Conservation (phyloP, 345 rosid species). For the Brassica carinata region DNA sequence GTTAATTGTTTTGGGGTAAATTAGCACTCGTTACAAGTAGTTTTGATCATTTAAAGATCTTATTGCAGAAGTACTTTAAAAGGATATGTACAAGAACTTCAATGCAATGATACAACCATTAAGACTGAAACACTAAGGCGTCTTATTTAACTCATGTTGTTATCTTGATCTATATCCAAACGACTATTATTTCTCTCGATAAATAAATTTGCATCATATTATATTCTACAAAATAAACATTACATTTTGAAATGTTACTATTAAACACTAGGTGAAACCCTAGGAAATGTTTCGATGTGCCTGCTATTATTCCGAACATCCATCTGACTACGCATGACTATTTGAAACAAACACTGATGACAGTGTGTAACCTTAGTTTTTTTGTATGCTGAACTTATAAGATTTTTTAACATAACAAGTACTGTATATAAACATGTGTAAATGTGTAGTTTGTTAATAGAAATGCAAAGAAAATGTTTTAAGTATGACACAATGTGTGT, state of each 20-base stretch:
- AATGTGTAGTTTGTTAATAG: not conserved
- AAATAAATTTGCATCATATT: not conserved
- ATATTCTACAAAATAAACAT: not conserved
- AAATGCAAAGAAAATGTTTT: not conserved
- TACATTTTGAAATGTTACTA: not conserved
- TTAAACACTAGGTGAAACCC: conserved; percentile 21
- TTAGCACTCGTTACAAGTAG: not conserved
- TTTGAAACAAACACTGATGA: conserved; percentile 43
- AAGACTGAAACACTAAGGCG: not conserved
- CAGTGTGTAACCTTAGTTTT: conserved; percentile 8
- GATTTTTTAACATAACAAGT: not conserved
- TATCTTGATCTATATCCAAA: not conserved
- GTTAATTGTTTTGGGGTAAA: not conserved
- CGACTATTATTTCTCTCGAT: not conserved
- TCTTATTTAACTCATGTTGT: not conserved
- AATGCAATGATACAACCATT: not conserved
- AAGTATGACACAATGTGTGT: not conserved
- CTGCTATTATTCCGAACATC: conserved; percentile 42
- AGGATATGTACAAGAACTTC: not conserved
- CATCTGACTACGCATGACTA: conserved; percentile 41
- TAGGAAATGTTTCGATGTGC: conserved; percentile 27
- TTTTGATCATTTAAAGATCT: not conserved
- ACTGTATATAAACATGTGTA: not conserved
- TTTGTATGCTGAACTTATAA: not conserved
- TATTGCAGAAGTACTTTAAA: not conserved